phyloP scores from a whole-genome alignment of 2,329 filamentous ascomycete genomes.

The Trichoderma afroharzianum region DNA sequence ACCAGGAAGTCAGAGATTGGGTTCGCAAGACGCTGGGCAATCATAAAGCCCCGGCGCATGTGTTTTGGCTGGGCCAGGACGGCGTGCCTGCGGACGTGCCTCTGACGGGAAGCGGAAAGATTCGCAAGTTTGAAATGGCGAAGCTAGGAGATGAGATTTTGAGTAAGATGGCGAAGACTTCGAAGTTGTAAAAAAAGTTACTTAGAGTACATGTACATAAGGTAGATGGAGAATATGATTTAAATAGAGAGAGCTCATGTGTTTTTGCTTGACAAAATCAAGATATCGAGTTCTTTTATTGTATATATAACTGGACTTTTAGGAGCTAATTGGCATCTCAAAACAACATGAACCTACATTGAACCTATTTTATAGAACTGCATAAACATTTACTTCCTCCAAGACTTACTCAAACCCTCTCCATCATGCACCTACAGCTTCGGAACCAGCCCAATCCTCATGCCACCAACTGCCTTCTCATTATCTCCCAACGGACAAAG shows the following conservation, averaged over 20 bases:
- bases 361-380: background rate
- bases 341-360: too few species aligned
- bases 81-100: slow-evolving; percentile 55
- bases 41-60: slow-evolving; percentile 66
- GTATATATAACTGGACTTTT: background rate
- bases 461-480: slow-evolving; percentile 53
- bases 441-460: slow-evolving; percentile 50
- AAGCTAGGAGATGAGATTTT: slow-evolving; percentile 53
- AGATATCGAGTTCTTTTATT: background rate
- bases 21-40: slow-evolving; percentile 57
- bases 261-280: background rate
- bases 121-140: slow-evolving; percentile 64
- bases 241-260: background rate
- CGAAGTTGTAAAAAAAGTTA: slow-evolving; percentile 41
- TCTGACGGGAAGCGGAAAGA: slow-evolving; percentile 69
- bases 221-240: background rate
- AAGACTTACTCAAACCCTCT: background rate
- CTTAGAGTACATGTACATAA: background rate
- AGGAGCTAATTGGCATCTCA: background rate
- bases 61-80: slow-evolving; percentile 71
- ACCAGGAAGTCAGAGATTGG: slow-evolving; percentile 59
- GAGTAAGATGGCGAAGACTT: slow-evolving; percentile 43
- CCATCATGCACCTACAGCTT: slow-evolving; percentile 42
- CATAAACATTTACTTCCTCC: background rate
- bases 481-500: slow-evolving; percentile 56